Evolutionary conservation across 108 stramenopile genomes (phyloP), one percentile per base, ranked within the genome.

Genomic region (Seminavis robusta): DNA sequence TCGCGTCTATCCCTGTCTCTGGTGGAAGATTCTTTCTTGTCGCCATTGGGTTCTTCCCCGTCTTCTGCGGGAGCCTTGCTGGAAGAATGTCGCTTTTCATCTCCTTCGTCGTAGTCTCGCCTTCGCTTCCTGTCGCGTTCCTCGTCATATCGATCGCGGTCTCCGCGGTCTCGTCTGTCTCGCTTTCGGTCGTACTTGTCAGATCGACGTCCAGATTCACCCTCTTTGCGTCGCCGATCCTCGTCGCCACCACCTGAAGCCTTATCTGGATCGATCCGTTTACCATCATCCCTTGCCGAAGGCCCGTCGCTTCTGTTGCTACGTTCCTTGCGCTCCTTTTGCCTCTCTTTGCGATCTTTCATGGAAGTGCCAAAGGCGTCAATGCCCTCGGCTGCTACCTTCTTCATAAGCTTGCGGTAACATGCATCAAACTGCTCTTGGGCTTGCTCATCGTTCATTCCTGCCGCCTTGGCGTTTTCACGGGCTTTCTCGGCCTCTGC

Each of bases 351-450:
- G 38, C 24, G 9, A 21, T 59, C 30, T 23, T 63, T 33, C 41
- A 33, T 63, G 19, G 40, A 2, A 9, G n/a, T 33, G 1, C 16
- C 29, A 24, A 51, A 9, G 24, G 38, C 44, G 41, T 40, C 11
- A 36, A 59, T 20, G 28, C 73, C 77, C 33, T 79, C 73, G 58
- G 69, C 59, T 19, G 79, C 81, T 19, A 79, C 80, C 54, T 74
- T 73, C 52, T 79, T 71, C 81, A 91, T 79, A 30, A 77, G 63
- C n/a, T 74, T 69, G n/a, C 74, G 55, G 41, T 92, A 88, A 2
- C 48, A 47, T 5, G 75, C 71, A 39, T 72, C 73, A 36, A 63
- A 85, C 50, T 75, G 76, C 9, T 80, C 85, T 61, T 91, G 75
- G 23, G 83, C 87, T 42, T 84, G 77, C 62, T 84, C 80, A 23